Conservation (phyloP, 225 moss, liverwort and hornwort species). For the Bryoerythrophyllum caledonicum region DNA sequence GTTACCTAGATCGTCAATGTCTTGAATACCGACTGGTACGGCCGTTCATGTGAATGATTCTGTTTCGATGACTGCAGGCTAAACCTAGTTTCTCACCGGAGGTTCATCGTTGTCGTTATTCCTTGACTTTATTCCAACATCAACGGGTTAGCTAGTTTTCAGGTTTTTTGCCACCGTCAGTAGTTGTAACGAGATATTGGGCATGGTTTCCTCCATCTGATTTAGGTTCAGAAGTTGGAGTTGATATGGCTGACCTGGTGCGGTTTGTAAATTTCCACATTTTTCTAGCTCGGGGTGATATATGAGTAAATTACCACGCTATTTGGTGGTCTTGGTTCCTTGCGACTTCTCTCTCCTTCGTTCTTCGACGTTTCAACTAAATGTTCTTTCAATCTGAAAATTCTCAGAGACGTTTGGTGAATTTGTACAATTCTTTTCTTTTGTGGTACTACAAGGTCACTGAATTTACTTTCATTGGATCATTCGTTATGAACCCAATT, state of each 20-base stretch:
- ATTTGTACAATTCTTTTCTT: background rate
- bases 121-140: conserved; percentile 9
- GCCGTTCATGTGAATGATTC: conserved; percentile 3
- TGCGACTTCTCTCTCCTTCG: background rate
- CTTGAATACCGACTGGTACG: background rate
- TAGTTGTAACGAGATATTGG: conserved; percentile 6
- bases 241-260: background rate
- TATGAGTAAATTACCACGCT: background rate
- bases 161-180: background rate
- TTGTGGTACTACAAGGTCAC: background rate
- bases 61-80: conserved; percentile 32
- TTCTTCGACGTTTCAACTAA: background rate
- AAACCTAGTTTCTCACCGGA: conserved; percentile 32
- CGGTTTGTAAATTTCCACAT: conserved; percentile 13
- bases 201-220: background rate
- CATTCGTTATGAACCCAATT: background rate
- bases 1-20: background rate
- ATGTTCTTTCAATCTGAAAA: too few relatives aligned
- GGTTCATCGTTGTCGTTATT: conserved; percentile 24
- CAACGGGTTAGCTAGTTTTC: background rate
- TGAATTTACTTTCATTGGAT: background rate
- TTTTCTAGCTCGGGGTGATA: conserved; percentile 2
- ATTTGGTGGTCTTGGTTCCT: background rate
- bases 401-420: background rate
- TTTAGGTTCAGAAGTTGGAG: background rate